Conservation (phyloP, 176 grass and related monocot species). For the Paspalum vaginatum region DNA sequence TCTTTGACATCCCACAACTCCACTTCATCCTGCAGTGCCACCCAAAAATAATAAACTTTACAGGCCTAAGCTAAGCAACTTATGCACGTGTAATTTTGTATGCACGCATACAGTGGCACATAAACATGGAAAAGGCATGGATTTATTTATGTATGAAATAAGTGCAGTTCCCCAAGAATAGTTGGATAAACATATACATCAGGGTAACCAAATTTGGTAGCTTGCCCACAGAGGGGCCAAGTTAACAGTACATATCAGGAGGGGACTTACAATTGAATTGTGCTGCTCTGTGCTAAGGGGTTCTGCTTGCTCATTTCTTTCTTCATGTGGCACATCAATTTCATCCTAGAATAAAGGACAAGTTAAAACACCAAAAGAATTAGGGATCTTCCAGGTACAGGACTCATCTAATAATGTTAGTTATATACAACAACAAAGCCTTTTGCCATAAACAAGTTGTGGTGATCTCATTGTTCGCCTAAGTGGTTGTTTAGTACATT, state of each 20-base stretch:
- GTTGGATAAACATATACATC: background rate
- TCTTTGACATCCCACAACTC: slow-evolving; percentile 23
- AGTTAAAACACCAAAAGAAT: slow-evolving; percentile 13
- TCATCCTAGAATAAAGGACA: slow-evolving; percentile 26
- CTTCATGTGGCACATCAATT: background rate
- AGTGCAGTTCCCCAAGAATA: background rate
- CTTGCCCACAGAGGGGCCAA: background rate
- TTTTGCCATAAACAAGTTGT: background rate
- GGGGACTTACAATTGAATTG: slow-evolving; percentile 27
- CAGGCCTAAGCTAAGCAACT: background rate
- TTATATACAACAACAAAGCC: background rate
- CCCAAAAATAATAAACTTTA: slow-evolving; percentile 33
- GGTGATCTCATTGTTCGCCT: no score
- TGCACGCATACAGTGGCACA: background rate
- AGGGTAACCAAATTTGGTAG: background rate
- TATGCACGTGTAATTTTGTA: background rate
- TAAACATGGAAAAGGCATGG: background rate
- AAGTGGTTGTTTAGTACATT: no score
- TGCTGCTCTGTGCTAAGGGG: slow-evolving; percentile 25
- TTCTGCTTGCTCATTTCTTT: slow-evolving; percentile 28
- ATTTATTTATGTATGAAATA: background rate
- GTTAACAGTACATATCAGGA: background rate
- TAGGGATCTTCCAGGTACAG: slow-evolving; percentile 12
- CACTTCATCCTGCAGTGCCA: slow-evolving; percentile 18
- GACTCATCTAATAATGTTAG: background rate